phyloP scores from a whole-genome alignment of 176 grass and related monocot genomes.

The Phoenix roebelenii region DNA sequence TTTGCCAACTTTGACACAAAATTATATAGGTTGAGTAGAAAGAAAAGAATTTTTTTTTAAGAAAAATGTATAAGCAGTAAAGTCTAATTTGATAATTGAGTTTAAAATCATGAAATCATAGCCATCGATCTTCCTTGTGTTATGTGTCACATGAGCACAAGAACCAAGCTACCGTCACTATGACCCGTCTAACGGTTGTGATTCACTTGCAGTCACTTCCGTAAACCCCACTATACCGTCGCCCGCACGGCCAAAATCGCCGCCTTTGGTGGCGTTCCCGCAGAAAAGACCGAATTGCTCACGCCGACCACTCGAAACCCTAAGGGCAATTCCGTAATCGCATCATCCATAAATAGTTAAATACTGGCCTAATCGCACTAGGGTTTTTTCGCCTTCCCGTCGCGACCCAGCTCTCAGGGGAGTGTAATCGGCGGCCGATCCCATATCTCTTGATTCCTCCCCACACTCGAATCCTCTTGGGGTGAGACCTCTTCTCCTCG shows the following conservation, averaged over 20 bases:
- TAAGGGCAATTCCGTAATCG: constrained; percentile 13
- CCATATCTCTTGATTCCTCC: not conserved
- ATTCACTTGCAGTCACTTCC: no score
- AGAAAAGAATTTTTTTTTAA: no score
- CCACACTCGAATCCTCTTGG: not conserved
- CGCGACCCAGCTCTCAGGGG: not conserved
- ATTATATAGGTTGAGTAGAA: no score
- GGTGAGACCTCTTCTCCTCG: constrained; percentile 1
- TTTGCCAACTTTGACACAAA: no score
- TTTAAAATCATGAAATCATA: no score
- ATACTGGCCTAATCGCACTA: not conserved
- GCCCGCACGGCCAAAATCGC: not conserved
- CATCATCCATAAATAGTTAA: constrained; percentile 2
- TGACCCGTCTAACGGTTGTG: not conserved
- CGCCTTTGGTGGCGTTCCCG: not conserved
- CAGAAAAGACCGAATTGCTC: constrained; percentile 8
- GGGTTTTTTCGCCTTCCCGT: constrained; percentile 8
- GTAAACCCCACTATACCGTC: no score
- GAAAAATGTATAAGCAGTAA: no score
- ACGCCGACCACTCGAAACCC: not conserved
- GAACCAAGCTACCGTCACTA: no score
- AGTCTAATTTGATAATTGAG: no score
- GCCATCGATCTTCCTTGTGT: no score
- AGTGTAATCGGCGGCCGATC: not conserved
- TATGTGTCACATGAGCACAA: no score